A percentile compares a stretch with the other conserved stretches of the same genome.
Evolutionary conservation across 495 filamentous ascomycete species (phyloP).

Genomic region (Extremus antarcticus): DNA sequence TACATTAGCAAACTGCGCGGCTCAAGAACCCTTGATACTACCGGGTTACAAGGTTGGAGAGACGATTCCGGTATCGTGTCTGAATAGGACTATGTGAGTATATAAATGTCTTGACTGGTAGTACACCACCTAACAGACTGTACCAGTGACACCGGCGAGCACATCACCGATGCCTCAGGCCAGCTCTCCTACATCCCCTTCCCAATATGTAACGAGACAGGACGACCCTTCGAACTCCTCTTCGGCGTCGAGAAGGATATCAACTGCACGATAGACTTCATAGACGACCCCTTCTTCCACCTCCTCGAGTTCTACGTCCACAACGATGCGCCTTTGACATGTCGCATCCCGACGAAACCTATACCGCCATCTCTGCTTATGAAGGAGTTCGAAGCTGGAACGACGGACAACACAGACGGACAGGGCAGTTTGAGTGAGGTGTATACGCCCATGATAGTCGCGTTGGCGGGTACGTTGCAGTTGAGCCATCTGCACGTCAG

Average conservation of each 20-base stretch:
- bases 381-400: conserved; percentile 13
- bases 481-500: conserved; percentile 82
- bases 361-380: conserved; percentile 26
- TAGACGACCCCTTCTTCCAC: conserved; percentile 87
- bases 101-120: neutral
- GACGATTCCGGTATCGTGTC: conserved; percentile 51
- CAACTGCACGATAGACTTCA: conserved; percentile 81
- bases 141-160: conserved; percentile 21
- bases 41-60: conserved; percentile 33
- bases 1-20: conserved; percentile 15
- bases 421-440: conserved; percentile 27
- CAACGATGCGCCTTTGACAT: conserved; percentile 85
- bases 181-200: conserved; percentile 93
- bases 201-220: conserved; percentile 82
- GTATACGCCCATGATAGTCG: conserved; percentile 65
- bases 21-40: conserved; percentile 23
- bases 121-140: neutral
- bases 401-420: conserved; percentile 14
- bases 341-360: conserved; percentile 76
- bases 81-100: conserved; percentile 57
- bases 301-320: conserved; percentile 98
- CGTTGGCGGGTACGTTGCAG: conserved; percentile 79
- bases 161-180: conserved; percentile 69
- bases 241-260: conserved; percentile 76
- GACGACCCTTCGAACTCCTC: conserved; percentile 63